Percentiles rank a stretch among this genome's conserved stretches.
phyloP scores from a whole-genome alignment of 768 basidiomycete species.

The Holtermannia corniformis region DNA sequence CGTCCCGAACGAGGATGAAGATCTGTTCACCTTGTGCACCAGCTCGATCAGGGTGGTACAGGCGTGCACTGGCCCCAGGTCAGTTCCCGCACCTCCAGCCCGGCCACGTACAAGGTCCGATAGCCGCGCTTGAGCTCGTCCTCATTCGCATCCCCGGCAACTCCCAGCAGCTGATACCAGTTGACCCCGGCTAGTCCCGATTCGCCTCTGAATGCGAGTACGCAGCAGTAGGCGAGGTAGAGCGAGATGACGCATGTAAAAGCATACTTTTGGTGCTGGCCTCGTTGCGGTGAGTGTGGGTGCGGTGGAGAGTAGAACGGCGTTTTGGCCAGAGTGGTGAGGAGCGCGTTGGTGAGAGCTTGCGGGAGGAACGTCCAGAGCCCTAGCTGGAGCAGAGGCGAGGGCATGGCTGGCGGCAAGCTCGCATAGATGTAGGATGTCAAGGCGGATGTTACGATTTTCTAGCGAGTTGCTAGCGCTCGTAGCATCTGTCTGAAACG shows the following conservation, averaged over 20 bases:
- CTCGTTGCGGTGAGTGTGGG: constrained; percentile 11
- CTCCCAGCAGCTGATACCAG: constrained; percentile 29
- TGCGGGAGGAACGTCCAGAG: constrained; percentile 22
- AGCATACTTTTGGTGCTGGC: constrained; percentile 15
- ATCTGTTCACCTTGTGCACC: constrained; percentile 10
- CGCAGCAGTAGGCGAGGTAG: constrained; percentile 19
- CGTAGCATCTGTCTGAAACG: too few relatives aligned
- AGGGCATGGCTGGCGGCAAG: too few relatives aligned
- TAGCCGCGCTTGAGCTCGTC: constrained; percentile 26
- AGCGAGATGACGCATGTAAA: constrained; percentile 14
- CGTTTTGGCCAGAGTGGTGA: constrained; percentile 22
- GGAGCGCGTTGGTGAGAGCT: constrained; percentile 16
- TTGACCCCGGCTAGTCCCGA: constrained; percentile 7
- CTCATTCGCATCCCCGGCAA: constrained; percentile 17
- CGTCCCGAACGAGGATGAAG: constrained; percentile 28
- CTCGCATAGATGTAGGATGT: too few relatives aligned
- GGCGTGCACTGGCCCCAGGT: constrained; percentile 15
- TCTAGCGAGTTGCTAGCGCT: too few relatives aligned
- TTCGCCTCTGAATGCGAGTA: neutral
- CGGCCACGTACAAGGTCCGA: constrained; percentile 23
- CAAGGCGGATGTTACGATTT: too few relatives aligned
- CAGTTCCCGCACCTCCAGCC: neutral
- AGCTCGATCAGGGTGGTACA: constrained; percentile 29
- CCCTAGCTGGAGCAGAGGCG: neutral
- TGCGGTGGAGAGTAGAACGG: constrained; percentile 18